Conservation (phyloP, 169 alveolate genomes). For the Plasmodium berghei region DNA sequence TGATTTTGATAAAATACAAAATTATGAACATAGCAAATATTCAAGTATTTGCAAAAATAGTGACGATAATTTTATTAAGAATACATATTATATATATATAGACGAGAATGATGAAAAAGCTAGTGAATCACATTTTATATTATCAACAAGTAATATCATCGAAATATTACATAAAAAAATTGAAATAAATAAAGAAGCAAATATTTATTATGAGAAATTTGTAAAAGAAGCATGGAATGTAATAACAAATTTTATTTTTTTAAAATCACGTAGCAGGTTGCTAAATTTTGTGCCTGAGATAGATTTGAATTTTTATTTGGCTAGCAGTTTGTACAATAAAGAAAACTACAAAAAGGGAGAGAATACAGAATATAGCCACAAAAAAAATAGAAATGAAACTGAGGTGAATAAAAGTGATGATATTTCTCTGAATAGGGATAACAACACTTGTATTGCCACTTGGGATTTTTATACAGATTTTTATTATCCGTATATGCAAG, state of each 20-base stretch:
- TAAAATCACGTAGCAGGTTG: constrained; percentile 1
- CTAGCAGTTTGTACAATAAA: constrained; percentile 63
- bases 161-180: constrained; percentile 33
- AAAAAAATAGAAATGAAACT: not conserved
- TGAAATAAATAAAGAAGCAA: not conserved
- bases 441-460: constrained; percentile 12
- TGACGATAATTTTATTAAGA: not conserved
- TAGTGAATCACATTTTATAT: constrained; percentile 3
- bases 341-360: constrained; percentile 35
- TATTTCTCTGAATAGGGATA: not conserved
- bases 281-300: constrained; percentile 52
- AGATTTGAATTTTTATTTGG: constrained; percentile 66
- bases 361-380: not conserved
- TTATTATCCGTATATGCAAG: constrained; percentile 70
- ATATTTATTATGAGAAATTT: constrained; percentile 1
- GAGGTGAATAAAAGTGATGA: not conserved
- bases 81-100: constrained; percentile 48
- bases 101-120: constrained; percentile 36
- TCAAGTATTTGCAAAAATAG: constrained; percentile 21
- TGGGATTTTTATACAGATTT: constrained; percentile 67
- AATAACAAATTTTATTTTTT: constrained; percentile 21
- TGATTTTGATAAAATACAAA: constrained; percentile 12
- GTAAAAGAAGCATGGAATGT: constrained; percentile 45
- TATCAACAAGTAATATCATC: constrained; percentile 37
- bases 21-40: not conserved